These are phyloP conservation scores for Suillus fuscotomentosus DNA, from an alignment of 768 basidiomycete genomes.

Conservation along the genomic window DNA sequence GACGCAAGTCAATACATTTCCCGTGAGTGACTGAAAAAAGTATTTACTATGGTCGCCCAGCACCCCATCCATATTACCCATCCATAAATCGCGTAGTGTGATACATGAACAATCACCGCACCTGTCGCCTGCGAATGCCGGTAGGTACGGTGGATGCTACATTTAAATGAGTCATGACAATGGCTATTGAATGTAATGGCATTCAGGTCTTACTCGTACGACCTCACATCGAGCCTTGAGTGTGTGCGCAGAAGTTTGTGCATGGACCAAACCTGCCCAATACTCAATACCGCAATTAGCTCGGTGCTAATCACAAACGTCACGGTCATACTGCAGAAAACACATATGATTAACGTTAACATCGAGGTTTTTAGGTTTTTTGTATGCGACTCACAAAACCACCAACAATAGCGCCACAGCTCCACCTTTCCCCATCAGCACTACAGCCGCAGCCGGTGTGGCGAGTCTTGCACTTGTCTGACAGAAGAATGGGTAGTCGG, in stretches of 20 bases:
- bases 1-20: background rate
- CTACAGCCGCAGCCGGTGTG: constrained; percentile 31
- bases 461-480: constrained; percentile 25
- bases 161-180: constrained; percentile 1
- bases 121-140: constrained; percentile 29
- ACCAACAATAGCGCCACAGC: constrained; percentile 34
- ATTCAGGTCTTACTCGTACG: constrained; percentile 28
- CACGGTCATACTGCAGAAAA: constrained; percentile 27
- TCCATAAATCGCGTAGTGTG: constrained; percentile 31
- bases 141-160: constrained; percentile 33
- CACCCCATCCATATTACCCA: constrained; percentile 39
- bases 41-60: constrained; percentile 33
- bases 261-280: constrained; percentile 19
- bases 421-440: constrained; percentile 34
- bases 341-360: background rate
- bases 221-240: constrained; percentile 15
- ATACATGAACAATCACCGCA: constrained; percentile 31
- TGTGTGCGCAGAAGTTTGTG: background rate
- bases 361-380: background rate
- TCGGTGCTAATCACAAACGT: constrained; percentile 35
- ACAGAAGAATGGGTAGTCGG: constrained; percentile 32
- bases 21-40: background rate
- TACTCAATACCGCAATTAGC: constrained; percentile 31
- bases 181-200: background rate
- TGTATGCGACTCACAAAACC: constrained; percentile 19